phyloP scores from a whole-genome alignment of 2,329 filamentous ascomycete species.

The Aotearoamyces nothofagi region DNA sequence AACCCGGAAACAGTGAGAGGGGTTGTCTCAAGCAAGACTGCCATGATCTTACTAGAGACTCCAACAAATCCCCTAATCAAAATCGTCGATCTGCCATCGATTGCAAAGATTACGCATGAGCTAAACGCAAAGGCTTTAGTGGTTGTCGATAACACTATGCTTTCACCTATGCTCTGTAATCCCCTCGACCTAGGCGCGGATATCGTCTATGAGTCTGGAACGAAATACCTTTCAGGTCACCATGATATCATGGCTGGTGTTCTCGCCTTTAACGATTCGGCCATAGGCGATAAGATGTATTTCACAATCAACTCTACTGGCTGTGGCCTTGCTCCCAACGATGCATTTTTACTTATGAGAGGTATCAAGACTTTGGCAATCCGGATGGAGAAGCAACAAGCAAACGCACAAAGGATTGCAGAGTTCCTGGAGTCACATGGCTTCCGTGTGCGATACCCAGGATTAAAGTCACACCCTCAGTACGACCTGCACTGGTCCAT shows the following conservation, averaged over 20 bases:
- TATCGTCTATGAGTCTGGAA: constrained; percentile 93
- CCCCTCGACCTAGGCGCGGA: constrained; percentile 90
- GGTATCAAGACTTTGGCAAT: constrained; percentile 95
- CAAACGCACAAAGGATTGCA: constrained; percentile 80
- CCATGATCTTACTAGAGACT: constrained; percentile 91
- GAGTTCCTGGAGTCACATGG: constrained; percentile 82
- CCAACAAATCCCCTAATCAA: constrained; percentile 98
- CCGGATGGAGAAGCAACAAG: constrained; percentile 96
- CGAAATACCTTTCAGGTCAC: constrained; percentile 94
- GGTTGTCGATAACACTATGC: constrained; percentile 96
- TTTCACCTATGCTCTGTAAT: constrained; percentile 87
- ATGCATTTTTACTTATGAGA: constrained; percentile 88
- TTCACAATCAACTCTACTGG: constrained; percentile 96
- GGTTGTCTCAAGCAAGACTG: constrained; percentile 64
- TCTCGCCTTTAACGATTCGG: constrained; percentile 72
- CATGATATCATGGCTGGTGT: constrained; percentile 99
- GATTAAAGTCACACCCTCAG: constrained; percentile 86
- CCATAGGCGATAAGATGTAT: constrained; percentile 77
- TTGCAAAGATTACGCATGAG: constrained; percentile 62
- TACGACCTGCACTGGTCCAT: constrained; percentile 94
- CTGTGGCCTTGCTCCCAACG: constrained; percentile 86
- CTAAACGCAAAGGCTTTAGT: constrained; percentile 69
- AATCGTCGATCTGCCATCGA: constrained; percentile 78
- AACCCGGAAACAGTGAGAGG: constrained; percentile 52
- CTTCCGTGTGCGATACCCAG: constrained; percentile 91